These are phyloP conservation scores for Astrothelium macrocarpum DNA, from an alignment of 495 filamentous ascomycete genomes.

Conservation along the genomic window DNA sequence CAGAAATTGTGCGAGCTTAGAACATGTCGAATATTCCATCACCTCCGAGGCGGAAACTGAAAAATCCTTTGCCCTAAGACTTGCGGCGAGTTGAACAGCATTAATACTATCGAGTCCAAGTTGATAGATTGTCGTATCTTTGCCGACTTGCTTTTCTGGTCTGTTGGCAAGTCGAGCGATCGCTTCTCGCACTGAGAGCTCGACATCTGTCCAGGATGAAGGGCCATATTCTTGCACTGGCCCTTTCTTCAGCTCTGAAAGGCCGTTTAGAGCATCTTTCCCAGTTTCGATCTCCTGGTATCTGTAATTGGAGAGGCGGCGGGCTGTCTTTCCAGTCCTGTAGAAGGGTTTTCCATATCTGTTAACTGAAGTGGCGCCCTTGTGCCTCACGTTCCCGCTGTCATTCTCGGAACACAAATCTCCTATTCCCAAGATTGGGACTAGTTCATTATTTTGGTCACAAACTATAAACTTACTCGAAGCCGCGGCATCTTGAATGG, in stretches of 20 bases:
- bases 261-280: slow-evolving; percentile 7
- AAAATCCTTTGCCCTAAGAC: slow-evolving; percentile 27
- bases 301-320: slow-evolving; percentile 21
- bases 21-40: slow-evolving; percentile 49
- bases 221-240: neutral
- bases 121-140: slow-evolving; percentile 32
- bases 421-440: slow-evolving; percentile 23
- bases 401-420: slow-evolving; percentile 23
- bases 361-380: slow-evolving; percentile 15
- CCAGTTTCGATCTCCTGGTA: slow-evolving; percentile 2
- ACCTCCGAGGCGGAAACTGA: slow-evolving; percentile 55
- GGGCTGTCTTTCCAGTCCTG: slow-evolving; percentile 24
- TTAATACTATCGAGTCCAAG: slow-evolving; percentile 38
- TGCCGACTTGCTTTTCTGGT: slow-evolving; percentile 16
- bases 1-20: slow-evolving; percentile 34
- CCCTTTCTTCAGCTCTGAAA: neutral
- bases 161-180: slow-evolving; percentile 44
- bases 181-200: slow-evolving; percentile 43
- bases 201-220: slow-evolving; percentile 40
- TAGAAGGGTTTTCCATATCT: slow-evolving; percentile 20
- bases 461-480: neutral
- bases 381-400: slow-evolving; percentile 14
- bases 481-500: neutral
- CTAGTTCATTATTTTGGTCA: neutral
- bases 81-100: slow-evolving; percentile 33